phyloP scores from a whole-genome alignment of 345 rosid genomes.

The Aquilaria sinensis region DNA sequence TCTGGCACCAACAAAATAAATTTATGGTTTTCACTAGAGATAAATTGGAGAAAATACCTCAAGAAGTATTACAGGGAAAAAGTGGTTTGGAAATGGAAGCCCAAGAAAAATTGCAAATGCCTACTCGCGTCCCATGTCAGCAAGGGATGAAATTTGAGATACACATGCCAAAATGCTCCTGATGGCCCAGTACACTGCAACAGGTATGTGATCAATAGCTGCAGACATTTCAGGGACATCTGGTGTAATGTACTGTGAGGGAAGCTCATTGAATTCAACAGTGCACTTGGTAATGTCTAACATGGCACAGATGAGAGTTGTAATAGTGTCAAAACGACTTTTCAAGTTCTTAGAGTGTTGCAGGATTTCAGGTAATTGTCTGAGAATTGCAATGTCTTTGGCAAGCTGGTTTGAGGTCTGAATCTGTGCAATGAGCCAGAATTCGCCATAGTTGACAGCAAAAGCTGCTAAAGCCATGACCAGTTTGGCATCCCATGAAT shows the following conservation, averaged over 20 bases:
- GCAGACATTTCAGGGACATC: slow-evolving; percentile 31
- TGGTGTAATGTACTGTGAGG: slow-evolving; percentile 41
- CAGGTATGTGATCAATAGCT: slow-evolving; percentile 45
- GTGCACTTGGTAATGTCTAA: slow-evolving; percentile 52
- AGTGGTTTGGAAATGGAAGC: too few relatives aligned
- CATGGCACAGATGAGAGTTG: slow-evolving; percentile 49
- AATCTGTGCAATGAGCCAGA: slow-evolving; percentile 70
- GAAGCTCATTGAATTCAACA: slow-evolving; percentile 52
- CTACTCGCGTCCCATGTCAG: slow-evolving; percentile 58
- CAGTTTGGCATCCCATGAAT: slow-evolving; percentile 77
- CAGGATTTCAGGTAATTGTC: slow-evolving; percentile 56
- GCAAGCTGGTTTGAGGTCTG: slow-evolving; percentile 66
- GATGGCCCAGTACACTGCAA: slow-evolving; percentile 80
- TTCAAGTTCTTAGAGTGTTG: slow-evolving; percentile 37
- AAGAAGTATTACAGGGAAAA: too few relatives aligned
- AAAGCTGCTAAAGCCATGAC: slow-evolving; percentile 71
- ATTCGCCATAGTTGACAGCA: slow-evolving; percentile 76
- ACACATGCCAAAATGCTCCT: slow-evolving; percentile 62
- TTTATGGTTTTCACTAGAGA: background rate
- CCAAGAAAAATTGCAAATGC: slow-evolving; percentile 1
- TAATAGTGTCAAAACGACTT: slow-evolving; percentile 48
- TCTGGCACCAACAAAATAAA: slow-evolving; percentile 23
- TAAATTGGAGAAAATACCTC: too few relatives aligned
- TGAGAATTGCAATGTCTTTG: slow-evolving; percentile 72
- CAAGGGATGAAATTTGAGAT: slow-evolving; percentile 48